Evolutionary conservation across 768 basidiomycete species (phyloP), one percentile per base, ranked within the genome.

Genomic region (Butyriboletus loyo): DNA sequence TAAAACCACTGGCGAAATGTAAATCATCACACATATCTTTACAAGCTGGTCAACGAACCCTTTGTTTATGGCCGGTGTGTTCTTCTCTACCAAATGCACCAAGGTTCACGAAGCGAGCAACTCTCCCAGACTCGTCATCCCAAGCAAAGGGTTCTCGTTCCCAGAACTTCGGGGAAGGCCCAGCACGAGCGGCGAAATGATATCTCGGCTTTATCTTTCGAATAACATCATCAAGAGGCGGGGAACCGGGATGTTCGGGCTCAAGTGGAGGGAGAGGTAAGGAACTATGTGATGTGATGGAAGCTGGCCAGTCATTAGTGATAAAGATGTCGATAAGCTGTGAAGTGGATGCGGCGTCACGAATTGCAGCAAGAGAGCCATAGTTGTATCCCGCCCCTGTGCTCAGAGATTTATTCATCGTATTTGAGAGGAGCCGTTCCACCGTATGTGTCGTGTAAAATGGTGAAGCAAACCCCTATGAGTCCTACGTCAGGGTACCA

Each of bases 61-160:
- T 78, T 62, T 88, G 89, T 69, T 94, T 96, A 74, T 92, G 95
- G 8, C 76, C 70, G 1, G 74, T 63, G 10, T 77, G 66, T 52
- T 75, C 80, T 50, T 74, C 74, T 8, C 81, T 84, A 17, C 92
- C 93, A 66, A 98, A 90, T n/a, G 87, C 78, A 32, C 93, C 97
- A 8, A 99, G 75, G 54, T 88, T 86, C 39, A 99, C 79, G 57
- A 96, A 95, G 35, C 71, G 77, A 28, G 86, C 83, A 36, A 88
- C 72, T 30, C 91, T 80, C 19, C 76, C 79, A 25, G 74, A 73
- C 46, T 86, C 84, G 32, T 85, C 85, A 38, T 83, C 81, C 94
- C 94, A 98, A 5, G 80, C 67, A 65, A 86, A 96, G 1, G 97
- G 95, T 53, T 98, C 94, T 47, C 95, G 76, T 68, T 99, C 97